Percentiles rank a stretch among this genome's conserved stretches.
These are phyloP conservation scores for Musa balbisiana DNA, from an alignment of 202 grass and related monocot species.

Conservation along the genomic window DNA sequence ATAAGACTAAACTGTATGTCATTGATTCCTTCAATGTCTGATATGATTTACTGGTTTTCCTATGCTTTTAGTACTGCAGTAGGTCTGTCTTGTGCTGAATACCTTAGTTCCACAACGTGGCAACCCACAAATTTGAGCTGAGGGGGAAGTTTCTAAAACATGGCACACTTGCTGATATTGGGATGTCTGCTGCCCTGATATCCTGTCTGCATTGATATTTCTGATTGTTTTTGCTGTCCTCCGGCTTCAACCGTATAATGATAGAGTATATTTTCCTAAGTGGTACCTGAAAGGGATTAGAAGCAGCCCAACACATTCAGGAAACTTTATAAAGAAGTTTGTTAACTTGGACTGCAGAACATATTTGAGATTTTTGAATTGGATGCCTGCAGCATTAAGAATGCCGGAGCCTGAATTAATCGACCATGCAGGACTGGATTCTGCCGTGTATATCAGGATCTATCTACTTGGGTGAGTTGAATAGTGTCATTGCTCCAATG, in stretches of 20 bases:
- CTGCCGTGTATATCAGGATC: constrained; percentile 76
- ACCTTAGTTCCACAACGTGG: neutral
- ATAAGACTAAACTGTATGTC: neutral
- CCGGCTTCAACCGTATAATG: constrained; percentile 78
- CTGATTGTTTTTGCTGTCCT: constrained; percentile 76
- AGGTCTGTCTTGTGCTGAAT: too few relatives aligned
- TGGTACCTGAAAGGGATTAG: constrained; percentile 92
- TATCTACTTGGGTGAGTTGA: constrained; percentile 80
- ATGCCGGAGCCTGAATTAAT: constrained; percentile 90
- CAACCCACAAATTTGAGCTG: neutral
- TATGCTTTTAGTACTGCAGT: neutral
- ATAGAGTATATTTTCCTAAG: constrained; percentile 91
- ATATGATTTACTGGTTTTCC: neutral
- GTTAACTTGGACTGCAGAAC: constrained; percentile 65
- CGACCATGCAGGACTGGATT: constrained; percentile 76
- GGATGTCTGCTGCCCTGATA: constrained; percentile 56
- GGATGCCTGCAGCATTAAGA: constrained; percentile 88
- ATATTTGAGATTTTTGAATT: constrained; percentile 81
- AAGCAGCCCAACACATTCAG: constrained; percentile 50
- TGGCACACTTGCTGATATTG: constrained; percentile 71
- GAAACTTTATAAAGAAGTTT: constrained; percentile 55
- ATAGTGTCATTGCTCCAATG: neutral
- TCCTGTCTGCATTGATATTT: constrained; percentile 62
- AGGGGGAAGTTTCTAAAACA: constrained; percentile 7
- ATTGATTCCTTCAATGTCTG: neutral